phyloP scores from a whole-genome alignment of 371 early-diverging fungal species.

The Actinomucor elegans region DNA sequence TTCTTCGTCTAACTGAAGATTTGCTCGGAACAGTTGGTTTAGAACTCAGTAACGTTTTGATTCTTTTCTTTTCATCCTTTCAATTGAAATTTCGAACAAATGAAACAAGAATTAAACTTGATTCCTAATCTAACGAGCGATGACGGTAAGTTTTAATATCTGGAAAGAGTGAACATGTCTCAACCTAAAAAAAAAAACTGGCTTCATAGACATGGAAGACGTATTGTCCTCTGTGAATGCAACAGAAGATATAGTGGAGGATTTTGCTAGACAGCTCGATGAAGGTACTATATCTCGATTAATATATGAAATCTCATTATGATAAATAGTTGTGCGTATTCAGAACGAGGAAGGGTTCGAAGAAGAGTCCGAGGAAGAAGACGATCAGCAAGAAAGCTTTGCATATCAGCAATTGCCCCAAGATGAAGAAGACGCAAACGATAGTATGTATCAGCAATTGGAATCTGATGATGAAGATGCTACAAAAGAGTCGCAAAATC shows the following conservation, averaged over 20 bases:
- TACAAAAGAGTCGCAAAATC: constrained; percentile 5
- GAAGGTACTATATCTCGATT: constrained; percentile 13
- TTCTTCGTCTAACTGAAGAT: neutral
- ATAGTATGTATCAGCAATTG: constrained; percentile 10
- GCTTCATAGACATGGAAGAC: neutral
- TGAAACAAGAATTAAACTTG: neutral
- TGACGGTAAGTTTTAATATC: neutral
- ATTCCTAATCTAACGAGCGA: neutral
- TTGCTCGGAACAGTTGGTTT: too few relatives aligned
- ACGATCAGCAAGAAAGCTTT: constrained; percentile 10
- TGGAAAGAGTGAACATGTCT: too few relatives aligned
- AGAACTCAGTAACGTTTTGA: neutral
- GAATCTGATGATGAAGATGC: constrained; percentile 22
- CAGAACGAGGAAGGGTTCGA: constrained; percentile 10
- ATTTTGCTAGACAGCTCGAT: constrained; percentile 40
- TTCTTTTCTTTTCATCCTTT: neutral
- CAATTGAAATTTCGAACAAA: neutral
- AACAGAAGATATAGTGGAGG: constrained; percentile 30
- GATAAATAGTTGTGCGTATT: constrained; percentile 17
- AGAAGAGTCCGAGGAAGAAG: constrained; percentile 11
- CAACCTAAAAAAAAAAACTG: too few relatives aligned
- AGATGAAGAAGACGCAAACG: constrained; percentile 33
- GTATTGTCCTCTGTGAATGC: neutral
- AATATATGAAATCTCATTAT: neutral
- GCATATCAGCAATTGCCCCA: constrained; percentile 37